Evolutionary conservation across 371 early-diverging fungal genomes (phyloP).

Genomic region (Mortierella sp.): DNA sequence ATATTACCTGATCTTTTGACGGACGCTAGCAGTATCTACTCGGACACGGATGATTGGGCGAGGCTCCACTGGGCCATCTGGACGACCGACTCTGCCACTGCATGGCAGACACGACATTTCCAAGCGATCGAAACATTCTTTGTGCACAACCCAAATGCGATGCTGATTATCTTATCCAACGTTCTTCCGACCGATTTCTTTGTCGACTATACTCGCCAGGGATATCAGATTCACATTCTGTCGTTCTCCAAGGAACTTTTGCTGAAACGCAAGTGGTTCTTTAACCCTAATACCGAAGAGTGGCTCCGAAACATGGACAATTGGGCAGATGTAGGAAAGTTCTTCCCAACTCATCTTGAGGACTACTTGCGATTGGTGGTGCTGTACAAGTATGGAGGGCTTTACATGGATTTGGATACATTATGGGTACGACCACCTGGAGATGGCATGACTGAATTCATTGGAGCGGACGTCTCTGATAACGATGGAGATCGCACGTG

Average conservation of each 20-base stretch:
- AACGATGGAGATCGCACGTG: slow-evolving; percentile 62
- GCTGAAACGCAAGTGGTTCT: slow-evolving; percentile 69
- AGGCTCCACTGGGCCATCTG: slow-evolving; percentile 74
- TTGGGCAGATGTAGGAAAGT: slow-evolving; percentile 63
- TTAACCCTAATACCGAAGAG: slow-evolving; percentile 69
- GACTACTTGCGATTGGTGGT: slow-evolving; percentile 68
- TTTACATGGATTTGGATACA: slow-evolving; percentile 79
- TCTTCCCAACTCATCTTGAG: slow-evolving; percentile 70
- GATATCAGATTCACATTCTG: slow-evolving; percentile 71
- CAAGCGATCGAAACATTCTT: slow-evolving; percentile 72
- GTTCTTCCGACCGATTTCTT: slow-evolving; percentile 67
- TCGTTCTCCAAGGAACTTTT: slow-evolving; percentile 67
- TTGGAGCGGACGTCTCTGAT: slow-evolving; percentile 69
- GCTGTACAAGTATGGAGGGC: slow-evolving; percentile 75
- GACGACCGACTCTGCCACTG: slow-evolving; percentile 66
- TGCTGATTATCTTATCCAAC: slow-evolving; percentile 70
- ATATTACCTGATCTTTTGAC: slow-evolving; percentile 66
- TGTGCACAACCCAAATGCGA: slow-evolving; percentile 72
- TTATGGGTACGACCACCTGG: slow-evolving; percentile 72
- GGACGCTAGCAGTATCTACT: slow-evolving; percentile 65
- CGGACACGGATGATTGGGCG: slow-evolving; percentile 68
- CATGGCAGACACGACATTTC: slow-evolving; percentile 72
- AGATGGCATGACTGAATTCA: slow-evolving; percentile 65
- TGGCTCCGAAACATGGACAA: slow-evolving; percentile 71
- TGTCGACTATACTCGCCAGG: slow-evolving; percentile 61